These are phyloP conservation scores for Diaporthe vexans DNA, from an alignment of 2,329 filamentous ascomycete species.

Conservation along the genomic window DNA sequence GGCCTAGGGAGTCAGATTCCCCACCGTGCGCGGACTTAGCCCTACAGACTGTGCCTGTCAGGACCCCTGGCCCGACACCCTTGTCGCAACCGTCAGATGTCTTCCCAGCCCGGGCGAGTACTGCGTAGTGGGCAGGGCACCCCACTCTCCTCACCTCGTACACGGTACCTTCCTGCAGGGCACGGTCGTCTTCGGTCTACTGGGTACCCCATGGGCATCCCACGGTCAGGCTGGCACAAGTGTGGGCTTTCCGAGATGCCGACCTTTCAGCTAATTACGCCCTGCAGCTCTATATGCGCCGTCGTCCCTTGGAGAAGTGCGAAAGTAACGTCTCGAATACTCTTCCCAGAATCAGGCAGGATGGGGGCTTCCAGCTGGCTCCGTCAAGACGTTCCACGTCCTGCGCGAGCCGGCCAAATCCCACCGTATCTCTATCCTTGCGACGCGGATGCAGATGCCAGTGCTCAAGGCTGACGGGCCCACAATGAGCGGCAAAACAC, in stretches of 20 bases:
- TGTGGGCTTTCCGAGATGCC: constrained; percentile 8
- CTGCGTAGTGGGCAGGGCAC: not conserved
- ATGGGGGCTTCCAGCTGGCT: not conserved
- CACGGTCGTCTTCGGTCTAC: not conserved
- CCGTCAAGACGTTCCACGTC: not conserved
- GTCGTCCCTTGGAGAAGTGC: not conserved
- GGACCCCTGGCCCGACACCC: constrained; percentile 25
- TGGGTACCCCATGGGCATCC: not conserved
- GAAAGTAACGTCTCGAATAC: constrained; percentile 18
- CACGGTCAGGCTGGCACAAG: constrained; percentile 1
- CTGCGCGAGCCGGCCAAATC: not conserved
- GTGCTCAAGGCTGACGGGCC: not conserved
- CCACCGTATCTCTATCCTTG: constrained; percentile 1
- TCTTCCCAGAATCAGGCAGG: not conserved
- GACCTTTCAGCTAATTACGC: constrained; percentile 12
- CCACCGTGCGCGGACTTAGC: not conserved
- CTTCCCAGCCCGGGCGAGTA: constrained; percentile 16
- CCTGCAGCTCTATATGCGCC: constrained; percentile 2
- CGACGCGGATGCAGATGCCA: not conserved
- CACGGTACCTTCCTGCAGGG: constrained; percentile 6
- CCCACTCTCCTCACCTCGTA: constrained; percentile 29
- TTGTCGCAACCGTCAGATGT: constrained; percentile 17
- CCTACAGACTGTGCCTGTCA: constrained; percentile 10
- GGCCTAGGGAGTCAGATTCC: constrained; percentile 20
- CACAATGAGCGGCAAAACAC: constrained; percentile 13